These are phyloP conservation scores for Saccharomycopsis amapae DNA, from an alignment of 805 yeast genomes.

Conservation along the genomic window DNA sequence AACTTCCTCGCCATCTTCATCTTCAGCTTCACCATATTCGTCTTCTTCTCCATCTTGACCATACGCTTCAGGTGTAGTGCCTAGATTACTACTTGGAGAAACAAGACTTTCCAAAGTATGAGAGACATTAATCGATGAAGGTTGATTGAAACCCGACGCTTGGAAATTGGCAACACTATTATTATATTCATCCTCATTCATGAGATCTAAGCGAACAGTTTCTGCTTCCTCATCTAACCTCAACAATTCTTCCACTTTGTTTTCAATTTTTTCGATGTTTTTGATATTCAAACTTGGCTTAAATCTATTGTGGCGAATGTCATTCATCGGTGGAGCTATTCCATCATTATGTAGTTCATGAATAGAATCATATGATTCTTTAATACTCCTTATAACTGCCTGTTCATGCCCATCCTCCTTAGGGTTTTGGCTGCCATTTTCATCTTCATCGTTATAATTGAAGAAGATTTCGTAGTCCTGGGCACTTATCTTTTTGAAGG, in stretches of 20 bases:
- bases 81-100: slow-evolving; percentile 6
- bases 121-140: not conserved
- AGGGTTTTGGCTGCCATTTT: slow-evolving; percentile 22
- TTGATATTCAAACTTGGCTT: slow-evolving; percentile 63
- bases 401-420: not conserved
- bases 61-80: not conserved
- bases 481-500: slow-evolving; percentile 45
- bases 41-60: not conserved
- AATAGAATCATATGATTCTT: slow-evolving; percentile 22
- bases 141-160: slow-evolving; percentile 2
- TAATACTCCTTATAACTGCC: slow-evolving; percentile 27
- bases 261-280: slow-evolving; percentile 71
- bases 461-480: slow-evolving; percentile 41
- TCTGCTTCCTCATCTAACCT: slow-evolving; percentile 78
- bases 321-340: slow-evolving; percentile 69
- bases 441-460: slow-evolving; percentile 33
- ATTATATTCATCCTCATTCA: slow-evolving; percentile 33
- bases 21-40: not conserved
- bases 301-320: slow-evolving; percentile 62
- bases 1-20: slow-evolving; percentile 24
- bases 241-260: slow-evolving; percentile 68
- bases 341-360: slow-evolving; percentile 59
- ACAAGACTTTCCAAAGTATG: slow-evolving; percentile 4
- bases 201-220: slow-evolving; percentile 23
- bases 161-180: slow-evolving; percentile 26